Evolutionary conservation across 805 yeast species (phyloP).

Genomic region (Saturnispora kantuleensis): DNA sequence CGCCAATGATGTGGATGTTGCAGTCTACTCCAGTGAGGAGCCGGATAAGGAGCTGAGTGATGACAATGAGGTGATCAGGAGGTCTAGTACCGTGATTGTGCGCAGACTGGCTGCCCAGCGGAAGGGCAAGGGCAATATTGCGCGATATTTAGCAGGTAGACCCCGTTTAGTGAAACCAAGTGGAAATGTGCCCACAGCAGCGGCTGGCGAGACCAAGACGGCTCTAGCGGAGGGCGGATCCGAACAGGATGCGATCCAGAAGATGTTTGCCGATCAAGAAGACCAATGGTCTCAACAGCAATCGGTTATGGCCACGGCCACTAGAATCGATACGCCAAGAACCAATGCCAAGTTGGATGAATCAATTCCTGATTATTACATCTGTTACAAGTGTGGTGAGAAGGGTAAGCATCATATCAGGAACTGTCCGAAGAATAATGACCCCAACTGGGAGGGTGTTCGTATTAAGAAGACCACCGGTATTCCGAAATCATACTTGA

Average conservation of each 20-base stretch:
- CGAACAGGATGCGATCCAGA: conserved; percentile 82
- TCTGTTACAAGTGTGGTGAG: conserved; percentile 93
- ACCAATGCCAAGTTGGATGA: conserved; percentile 42
- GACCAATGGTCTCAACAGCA: conserved; percentile 95
- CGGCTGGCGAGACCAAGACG: conserved; percentile 13
- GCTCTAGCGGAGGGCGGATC: conserved; percentile 19
- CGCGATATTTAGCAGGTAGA: conserved; percentile 64
- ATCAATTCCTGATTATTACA: conserved; percentile 89
- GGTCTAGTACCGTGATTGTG: conserved; percentile 78
- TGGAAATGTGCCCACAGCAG: conserved; percentile 12
- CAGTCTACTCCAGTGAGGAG: conserved; percentile 53
- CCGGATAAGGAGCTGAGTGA: conserved; percentile 55
- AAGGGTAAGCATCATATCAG: conserved; percentile 90
- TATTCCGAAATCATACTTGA: conserved; percentile 88
- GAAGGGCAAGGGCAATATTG: conserved; percentile 46
- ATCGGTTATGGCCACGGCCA: conserved; percentile 77
- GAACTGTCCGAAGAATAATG: conserved; percentile 89
- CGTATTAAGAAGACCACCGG: conserved; percentile 90
- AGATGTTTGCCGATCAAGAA: conserved; percentile 88
- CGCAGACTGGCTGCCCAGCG: conserved; percentile 62
- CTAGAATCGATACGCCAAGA: conserved; percentile 41
- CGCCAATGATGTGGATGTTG: conserved; percentile 75
- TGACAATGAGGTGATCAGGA: conserved; percentile 83
- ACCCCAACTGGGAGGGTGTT: conserved; percentile 90
- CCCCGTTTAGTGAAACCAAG: conserved; percentile 36